Base-by-base conservation (phyloP, 2,329 filamentous ascomycete genomes). In the Hypoxylon sp. region DNA sequence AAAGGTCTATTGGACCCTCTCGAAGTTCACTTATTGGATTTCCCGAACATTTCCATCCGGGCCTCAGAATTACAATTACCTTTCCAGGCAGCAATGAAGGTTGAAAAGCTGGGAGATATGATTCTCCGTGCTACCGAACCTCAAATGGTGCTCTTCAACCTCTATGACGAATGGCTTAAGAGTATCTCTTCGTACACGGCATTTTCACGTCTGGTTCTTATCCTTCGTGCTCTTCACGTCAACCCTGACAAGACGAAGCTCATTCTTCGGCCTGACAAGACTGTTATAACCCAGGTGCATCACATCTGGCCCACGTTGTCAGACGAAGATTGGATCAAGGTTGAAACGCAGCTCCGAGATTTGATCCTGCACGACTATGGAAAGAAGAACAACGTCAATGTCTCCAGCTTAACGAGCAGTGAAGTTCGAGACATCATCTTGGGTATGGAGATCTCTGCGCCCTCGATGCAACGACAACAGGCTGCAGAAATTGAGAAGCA, bases 331-430 rank as follows among this genome's bases (percentile, higher is more conserved):
- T 99, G 96, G 96, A 96, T 99, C 82, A 98, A 98, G 88, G 93
- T 99, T n/a, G 96, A 99, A 85, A 94, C 94, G 49, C 93, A 97
- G 78, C 85, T 99, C 45, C 91, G 96, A 79, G 96, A 99, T 84
- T 84, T 99, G 72, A 99, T 99, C 75, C 79, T 99, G 73, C 98
- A 98, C 73, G 96, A 99, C 79, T 99, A 99, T 78, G 96, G 96
- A 78, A 99, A 98, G 88, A 99, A 99, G 88, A 99, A 99, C 85
- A 99, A 98, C 74, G 96, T 99, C 84, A 99, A 99, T 75, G 95
- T 96, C 11, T 97, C 97, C 14, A 97, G 94, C 79, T 86, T 99
- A 81, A 99, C 96, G 0, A 97, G 90, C 78, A 97, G 93, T 75
- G 96, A 99, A 88, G 96, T 99, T 55, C 91, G 96, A 75, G 96